Percentiles rank a stretch among this genome's conserved stretches.
Conservation (phyloP, 208 protist species). For the Trypanosoma avium region DNA sequence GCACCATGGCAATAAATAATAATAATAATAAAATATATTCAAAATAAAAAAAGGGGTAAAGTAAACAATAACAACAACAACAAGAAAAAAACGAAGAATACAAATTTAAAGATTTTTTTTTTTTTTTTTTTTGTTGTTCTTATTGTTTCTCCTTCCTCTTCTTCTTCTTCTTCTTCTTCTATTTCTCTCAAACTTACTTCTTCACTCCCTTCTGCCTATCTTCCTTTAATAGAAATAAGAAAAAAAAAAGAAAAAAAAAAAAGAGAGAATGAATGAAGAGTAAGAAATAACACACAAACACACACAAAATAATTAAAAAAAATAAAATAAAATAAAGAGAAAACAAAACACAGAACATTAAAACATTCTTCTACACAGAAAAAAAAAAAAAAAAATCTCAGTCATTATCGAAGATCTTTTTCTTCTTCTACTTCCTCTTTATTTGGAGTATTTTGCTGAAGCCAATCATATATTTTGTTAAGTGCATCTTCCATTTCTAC, state of each 20-base stretch:
- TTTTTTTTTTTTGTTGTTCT: neutral
- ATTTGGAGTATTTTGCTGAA: slow-evolving; percentile 7
- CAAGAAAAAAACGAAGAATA: slow-evolving; percentile 24
- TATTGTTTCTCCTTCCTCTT: neutral
- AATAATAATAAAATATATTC: slow-evolving; percentile 14
- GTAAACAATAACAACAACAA: slow-evolving; percentile 13
- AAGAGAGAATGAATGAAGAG: neutral
- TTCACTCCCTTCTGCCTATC: neutral
- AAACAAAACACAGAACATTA: no score
- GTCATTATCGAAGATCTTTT: slow-evolving; percentile 3
- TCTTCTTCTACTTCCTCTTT: neutral
- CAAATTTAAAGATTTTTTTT: neutral
- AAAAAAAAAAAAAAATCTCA: neutral
- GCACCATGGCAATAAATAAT: slow-evolving; percentile 24
- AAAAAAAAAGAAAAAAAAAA: neutral
- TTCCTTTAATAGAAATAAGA: neutral
- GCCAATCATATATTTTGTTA: slow-evolving; percentile 14
- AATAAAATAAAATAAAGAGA: no score
- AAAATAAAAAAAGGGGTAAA: neutral
- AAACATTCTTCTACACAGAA: no score
- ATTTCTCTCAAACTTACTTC: neutral
- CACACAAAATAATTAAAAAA: no score
- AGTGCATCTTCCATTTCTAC: slow-evolving; percentile 25
- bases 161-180: neutral
- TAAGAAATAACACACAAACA: no score